Percentiles rank a stretch among this genome's conserved stretches.
phyloP scores from a whole-genome alignment of 75 land plant species.

The Ceratopteris richardii region DNA sequence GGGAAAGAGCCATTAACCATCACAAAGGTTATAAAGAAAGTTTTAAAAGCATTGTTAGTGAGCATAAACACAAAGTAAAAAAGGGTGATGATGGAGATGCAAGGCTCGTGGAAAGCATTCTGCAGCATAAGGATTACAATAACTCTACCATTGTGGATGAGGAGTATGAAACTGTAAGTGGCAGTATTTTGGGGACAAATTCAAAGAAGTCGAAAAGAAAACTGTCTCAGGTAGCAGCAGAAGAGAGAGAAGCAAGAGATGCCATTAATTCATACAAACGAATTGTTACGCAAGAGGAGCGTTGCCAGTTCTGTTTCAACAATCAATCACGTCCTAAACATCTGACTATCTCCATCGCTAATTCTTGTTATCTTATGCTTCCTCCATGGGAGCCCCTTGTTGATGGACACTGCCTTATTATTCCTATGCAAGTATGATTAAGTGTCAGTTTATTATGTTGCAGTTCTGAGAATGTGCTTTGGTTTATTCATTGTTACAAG shows the following conservation, averaged over 20 bases:
- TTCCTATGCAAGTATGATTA: constrained; percentile 66
- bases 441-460: constrained; percentile 1
- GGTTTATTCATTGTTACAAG: background rate
- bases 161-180: constrained; percentile 72
- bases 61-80: constrained; percentile 7
- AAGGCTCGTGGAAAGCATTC: constrained; percentile 54
- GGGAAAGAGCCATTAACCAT: no score
- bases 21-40: background rate
- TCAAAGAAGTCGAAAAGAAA: constrained; percentile 25
- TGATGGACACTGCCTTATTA: constrained; percentile 77
- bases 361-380: constrained; percentile 70
- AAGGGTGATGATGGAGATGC: constrained; percentile 46
- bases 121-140: constrained; percentile 53
- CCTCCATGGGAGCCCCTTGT: constrained; percentile 80
- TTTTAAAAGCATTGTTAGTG: constrained; percentile 1
- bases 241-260: constrained; percentile 14
- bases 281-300: constrained; percentile 72
- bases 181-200: constrained; percentile 34
- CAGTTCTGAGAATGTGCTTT: background rate
- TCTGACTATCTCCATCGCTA: constrained; percentile 71
- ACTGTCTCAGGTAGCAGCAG: constrained; percentile 9
- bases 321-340: constrained; percentile 81
- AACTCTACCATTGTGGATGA: constrained; percentile 56
- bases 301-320: constrained; percentile 85
- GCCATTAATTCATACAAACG: constrained; percentile 19